These are phyloP conservation scores for Cicer bijugum DNA, from an alignment of 306 rosid genomes.

Conservation along the genomic window DNA sequence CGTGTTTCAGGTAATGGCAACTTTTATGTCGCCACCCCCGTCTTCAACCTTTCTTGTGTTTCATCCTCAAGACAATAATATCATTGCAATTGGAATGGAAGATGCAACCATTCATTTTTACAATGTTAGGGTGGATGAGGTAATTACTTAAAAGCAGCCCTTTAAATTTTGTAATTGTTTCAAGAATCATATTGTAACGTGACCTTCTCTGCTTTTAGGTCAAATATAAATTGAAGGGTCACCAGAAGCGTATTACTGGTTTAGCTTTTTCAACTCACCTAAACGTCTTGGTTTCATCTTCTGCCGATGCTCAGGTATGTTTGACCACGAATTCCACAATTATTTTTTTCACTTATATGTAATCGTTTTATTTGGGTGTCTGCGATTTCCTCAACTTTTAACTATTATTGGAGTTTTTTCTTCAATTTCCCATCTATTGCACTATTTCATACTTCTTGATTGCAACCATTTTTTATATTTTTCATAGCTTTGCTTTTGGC, in stretches of 20 bases:
- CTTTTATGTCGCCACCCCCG: constrained; percentile 77
- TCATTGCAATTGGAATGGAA: constrained; percentile 82
- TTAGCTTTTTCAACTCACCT: constrained; percentile 77
- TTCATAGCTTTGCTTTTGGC: constrained; percentile 57
- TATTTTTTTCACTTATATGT: constrained; percentile 16
- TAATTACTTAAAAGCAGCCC: constrained; percentile 41
- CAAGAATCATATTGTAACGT: constrained; percentile 23
- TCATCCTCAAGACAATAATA: constrained; percentile 80
- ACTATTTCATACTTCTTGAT: constrained; percentile 43
- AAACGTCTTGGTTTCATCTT: constrained; percentile 69
- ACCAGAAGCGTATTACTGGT: constrained; percentile 73
- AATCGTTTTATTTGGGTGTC: not conserved
- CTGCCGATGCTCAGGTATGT: constrained; percentile 81
- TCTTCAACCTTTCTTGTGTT: constrained; percentile 72
- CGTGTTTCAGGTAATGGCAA: constrained; percentile 66
- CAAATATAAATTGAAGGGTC: constrained; percentile 70
- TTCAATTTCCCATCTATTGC: constrained; percentile 8
- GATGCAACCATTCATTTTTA: constrained; percentile 76
- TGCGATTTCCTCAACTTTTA: constrained; percentile 22
- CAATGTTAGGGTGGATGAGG: constrained; percentile 69
- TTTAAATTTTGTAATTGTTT: constrained; percentile 28
- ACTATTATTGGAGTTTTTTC: constrained; percentile 3
- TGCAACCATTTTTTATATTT: constrained; percentile 19
- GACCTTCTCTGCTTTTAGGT: constrained; percentile 55
- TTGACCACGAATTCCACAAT: not conserved